Evolutionary conservation across 1,139 yeast genomes (phyloP).

Genomic region (Trichomonascaceae sp.): DNA sequence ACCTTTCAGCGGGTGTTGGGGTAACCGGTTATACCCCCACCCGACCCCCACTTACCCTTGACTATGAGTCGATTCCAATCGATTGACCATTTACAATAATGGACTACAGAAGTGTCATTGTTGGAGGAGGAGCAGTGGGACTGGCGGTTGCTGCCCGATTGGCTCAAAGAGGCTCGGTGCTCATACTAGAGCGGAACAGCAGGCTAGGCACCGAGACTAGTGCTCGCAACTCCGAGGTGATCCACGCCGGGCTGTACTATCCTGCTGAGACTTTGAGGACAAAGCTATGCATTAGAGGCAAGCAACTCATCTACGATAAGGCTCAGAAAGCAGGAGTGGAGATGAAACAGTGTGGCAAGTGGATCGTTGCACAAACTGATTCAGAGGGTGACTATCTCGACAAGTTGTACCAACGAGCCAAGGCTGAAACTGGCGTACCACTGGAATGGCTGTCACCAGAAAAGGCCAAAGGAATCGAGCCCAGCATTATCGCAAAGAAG

Average conservation of each 20-base stretch:
- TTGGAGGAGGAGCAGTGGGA: slow-evolving; percentile 88
- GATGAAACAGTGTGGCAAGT: slow-evolving; percentile 60
- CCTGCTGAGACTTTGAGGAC: slow-evolving; percentile 59
- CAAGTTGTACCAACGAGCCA: slow-evolving; percentile 37
- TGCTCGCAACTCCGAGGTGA: slow-evolving; percentile 79
- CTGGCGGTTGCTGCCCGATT: slow-evolving; percentile 67
- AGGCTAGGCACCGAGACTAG: slow-evolving; percentile 69
- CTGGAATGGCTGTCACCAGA: slow-evolving; percentile 39
- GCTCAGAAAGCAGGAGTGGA: slow-evolving; percentile 41
- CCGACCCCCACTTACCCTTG: too few species aligned
- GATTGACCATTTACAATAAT: too few species aligned
- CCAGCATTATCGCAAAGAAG: slow-evolving; percentile 46
- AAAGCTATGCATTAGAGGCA: slow-evolving; percentile 61
- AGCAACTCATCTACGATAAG: slow-evolving; percentile 46
- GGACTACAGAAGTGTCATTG: slow-evolving; percentile 30
- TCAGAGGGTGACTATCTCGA: slow-evolving; percentile 47
- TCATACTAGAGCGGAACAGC: slow-evolving; percentile 56
- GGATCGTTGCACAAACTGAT: slow-evolving; percentile 76
- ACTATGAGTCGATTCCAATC: too few species aligned
- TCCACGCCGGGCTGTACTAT: slow-evolving; percentile 82
- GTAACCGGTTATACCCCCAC: too few species aligned
- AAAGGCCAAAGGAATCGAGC: slow-evolving; percentile 39
- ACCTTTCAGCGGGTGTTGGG: too few species aligned
- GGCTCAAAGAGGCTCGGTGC: slow-evolving; percentile 34
- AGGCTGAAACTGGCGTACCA: slow-evolving; percentile 34